A percentile compares a stretch with the other conserved stretches of the same genome.
These are phyloP conservation scores for Xerocomus nothofagi DNA, from an alignment of 1,284 basidiomycete species.

Conservation along the genomic window DNA sequence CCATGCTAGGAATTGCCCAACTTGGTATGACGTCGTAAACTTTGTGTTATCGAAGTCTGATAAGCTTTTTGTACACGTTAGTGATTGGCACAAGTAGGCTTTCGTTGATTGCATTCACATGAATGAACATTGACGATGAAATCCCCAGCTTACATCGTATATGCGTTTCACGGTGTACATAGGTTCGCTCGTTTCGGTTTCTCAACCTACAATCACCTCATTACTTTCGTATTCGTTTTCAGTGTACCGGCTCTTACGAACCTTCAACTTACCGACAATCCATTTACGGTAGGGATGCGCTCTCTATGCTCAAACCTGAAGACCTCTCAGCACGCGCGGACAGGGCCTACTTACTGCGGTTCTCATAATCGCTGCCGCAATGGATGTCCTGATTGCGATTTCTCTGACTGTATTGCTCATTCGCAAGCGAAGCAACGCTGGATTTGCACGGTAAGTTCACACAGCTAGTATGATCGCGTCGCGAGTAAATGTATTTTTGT, in stretches of 20 bases:
- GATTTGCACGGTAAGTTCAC: background rate
- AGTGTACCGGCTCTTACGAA: background rate
- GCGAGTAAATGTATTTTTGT: background rate
- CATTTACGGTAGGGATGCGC: background rate
- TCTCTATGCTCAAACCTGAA: background rate
- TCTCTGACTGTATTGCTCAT: slow-evolving; percentile 9
- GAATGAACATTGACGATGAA: background rate
- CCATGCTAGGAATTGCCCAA: background rate
- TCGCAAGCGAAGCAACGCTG: background rate
- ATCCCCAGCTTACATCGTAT: slow-evolving; percentile 7
- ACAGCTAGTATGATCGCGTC: no score
- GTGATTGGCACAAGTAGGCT: slow-evolving; percentile 1
- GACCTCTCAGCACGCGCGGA: background rate
- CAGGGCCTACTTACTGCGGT: background rate
- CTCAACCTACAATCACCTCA: background rate
- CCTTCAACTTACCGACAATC: background rate
- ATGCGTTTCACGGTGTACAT: slow-evolving; percentile 5
- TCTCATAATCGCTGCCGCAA: background rate
- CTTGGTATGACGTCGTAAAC: slow-evolving; percentile 4
- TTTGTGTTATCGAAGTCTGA: background rate
- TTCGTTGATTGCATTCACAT: background rate
- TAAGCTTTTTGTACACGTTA: background rate
- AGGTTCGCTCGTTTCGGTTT: slow-evolving; percentile 7
- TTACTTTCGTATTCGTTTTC: no score
- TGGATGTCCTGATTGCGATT: slow-evolving; percentile 9